Conservation (phyloP, 2,329 filamentous ascomycete genomes). For the Talaromyces sp. region DNA sequence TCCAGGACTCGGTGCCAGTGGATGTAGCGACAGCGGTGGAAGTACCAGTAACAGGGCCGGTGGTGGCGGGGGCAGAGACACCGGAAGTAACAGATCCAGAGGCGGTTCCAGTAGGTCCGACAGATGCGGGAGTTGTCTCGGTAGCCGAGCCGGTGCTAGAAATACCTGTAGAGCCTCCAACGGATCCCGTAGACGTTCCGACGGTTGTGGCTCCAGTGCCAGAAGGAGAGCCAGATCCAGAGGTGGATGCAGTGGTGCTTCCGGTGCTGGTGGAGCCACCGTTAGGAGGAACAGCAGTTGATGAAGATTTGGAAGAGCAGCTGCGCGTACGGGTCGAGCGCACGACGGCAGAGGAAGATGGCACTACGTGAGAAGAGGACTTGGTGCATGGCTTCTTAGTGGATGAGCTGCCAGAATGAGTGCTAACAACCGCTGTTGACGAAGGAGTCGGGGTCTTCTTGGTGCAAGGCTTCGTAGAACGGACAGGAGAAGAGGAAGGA, state of each 20-base stretch:
- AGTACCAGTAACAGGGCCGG: neutral
- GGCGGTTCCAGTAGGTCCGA: conserved; percentile 9
- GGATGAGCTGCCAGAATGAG: neutral
- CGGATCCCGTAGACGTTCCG: neutral
- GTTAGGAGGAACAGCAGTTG: conserved; percentile 3
- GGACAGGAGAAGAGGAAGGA: neutral
- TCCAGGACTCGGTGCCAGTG: conserved; percentile 16
- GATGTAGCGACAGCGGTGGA: conserved; percentile 10
- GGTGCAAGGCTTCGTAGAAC: neutral
- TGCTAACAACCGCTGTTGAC: neutral
- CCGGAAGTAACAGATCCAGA: conserved; percentile 12
- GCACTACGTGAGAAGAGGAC: neutral
- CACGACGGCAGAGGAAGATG: neutral
- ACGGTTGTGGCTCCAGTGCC: neutral
- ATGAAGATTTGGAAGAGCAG: neutral
- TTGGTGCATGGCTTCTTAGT: conserved; percentile 3
- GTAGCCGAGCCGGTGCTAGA: neutral
- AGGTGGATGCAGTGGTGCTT: neutral
- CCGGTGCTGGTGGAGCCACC: conserved; percentile 3
- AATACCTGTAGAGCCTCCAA: neutral
- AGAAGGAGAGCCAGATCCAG: neutral
- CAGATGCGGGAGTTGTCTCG: neutral
- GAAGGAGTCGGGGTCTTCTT: neutral
- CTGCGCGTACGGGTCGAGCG: neutral
- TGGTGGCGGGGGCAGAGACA: conserved; percentile 9